Percentiles rank a stretch among this genome's conserved stretches.
Evolutionary conservation across 345 rosid genomes (phyloP).

Genomic region (Heritiera fomes): DNA sequence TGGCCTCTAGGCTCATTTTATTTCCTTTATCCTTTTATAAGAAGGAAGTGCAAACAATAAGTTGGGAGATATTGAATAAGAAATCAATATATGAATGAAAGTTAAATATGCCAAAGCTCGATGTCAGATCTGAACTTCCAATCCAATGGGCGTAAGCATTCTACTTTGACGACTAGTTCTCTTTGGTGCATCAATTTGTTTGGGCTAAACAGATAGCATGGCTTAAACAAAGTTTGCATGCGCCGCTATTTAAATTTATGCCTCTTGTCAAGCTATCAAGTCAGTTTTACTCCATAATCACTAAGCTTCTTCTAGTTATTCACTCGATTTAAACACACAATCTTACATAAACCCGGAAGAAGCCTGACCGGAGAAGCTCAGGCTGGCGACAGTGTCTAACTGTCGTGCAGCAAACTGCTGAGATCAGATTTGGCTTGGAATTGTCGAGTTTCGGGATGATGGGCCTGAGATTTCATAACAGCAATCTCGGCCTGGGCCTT

Average conservation of each 20-base stretch:
- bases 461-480: too few species aligned
- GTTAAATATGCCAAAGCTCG: background rate
- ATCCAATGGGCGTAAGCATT: too few species aligned
- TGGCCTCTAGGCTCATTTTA: background rate
- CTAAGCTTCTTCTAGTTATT: background rate
- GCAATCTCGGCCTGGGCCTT: too few species aligned
- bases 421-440: too few species aligned
- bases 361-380: background rate
- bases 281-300: background rate
- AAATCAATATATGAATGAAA: background rate
- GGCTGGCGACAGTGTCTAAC: background rate
- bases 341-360: background rate
- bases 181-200: too few species aligned
- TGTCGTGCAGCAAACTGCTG: background rate
- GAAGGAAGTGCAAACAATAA: background rate
- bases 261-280: too few species aligned
- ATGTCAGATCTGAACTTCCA: too few species aligned
- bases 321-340: background rate
- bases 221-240: background rate
- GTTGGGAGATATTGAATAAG: background rate
- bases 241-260: too few species aligned
- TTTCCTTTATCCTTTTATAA: background rate
- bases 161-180: too few species aligned
- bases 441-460: background rate
- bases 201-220: too few species aligned